Evolutionary conservation across 129 eudicot genomes (phyloP), one percentile per base, ranked within the genome.

Genomic region (Smallanthus sonchifolius): DNA sequence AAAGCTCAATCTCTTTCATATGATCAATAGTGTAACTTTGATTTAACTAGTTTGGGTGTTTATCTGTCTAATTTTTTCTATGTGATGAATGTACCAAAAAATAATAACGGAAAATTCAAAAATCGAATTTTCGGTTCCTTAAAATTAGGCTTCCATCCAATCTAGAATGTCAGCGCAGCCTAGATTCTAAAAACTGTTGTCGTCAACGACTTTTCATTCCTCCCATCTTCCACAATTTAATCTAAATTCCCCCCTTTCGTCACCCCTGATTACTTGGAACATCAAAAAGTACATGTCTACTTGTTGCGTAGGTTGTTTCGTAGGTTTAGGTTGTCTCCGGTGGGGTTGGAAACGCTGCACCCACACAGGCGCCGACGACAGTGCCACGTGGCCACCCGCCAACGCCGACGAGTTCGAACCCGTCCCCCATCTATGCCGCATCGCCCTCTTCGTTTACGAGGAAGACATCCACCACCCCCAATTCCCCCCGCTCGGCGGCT

Each of bases 321-420:
- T 90, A 34, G 82, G 65, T 1, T 19, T 85, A 0, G 94, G 96
- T 37, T 85, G 84, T 14, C 65, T 86, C 69, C 89, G 91, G 14
- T 91, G 97, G 97, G 86, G 65, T 4, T 88, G 97, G 97, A 84
- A 82, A 49, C 95, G 95, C 15, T 87, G 95, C 85, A 91, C 97
- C 16, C 85, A 91, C 77, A 78, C 80, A 55, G 97, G 97, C 61
- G 70, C 89, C 54, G 74, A 88, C 77, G 97, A 91, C 87, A 87
- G 91, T 75, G 77, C 87, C 78, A 20, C 84, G 13, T 90, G 96
- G 96, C 82, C 91, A 2, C 20, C 54, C 57, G 95, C 95, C 79
- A 75, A 86, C 56, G 48, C 82, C 78, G 88, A 57, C 7, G 95
- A 88, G 19, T 91, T 91, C 77, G 74, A 74, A 32, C 82, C 95